Conservation (phyloP, 1,139 yeast genomes). For the Blastobotrys petasosporus region DNA sequence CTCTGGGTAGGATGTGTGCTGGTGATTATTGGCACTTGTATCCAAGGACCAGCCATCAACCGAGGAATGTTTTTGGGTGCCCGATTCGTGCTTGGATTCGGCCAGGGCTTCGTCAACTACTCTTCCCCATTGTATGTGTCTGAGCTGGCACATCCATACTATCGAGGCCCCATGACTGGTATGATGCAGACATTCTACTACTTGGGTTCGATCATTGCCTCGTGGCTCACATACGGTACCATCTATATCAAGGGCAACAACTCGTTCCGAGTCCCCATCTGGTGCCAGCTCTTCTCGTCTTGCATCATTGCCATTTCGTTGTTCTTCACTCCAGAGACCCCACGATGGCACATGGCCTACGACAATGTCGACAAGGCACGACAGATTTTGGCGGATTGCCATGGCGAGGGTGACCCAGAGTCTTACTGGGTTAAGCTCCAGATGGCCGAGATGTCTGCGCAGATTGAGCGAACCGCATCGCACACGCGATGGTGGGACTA, state of each 20-base stretch:
- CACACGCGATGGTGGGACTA: slow-evolving; percentile 14
- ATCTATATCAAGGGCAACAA: slow-evolving; percentile 5
- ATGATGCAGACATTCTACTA: slow-evolving; percentile 16
- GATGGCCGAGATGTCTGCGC: slow-evolving; percentile 22
- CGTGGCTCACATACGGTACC: slow-evolving; percentile 12
- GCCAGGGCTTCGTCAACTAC: slow-evolving; percentile 11
- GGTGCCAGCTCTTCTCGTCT: slow-evolving; percentile 32
- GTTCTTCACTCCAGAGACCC: slow-evolving; percentile 56
- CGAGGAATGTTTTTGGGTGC: slow-evolving; percentile 12
- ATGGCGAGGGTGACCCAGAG: slow-evolving; percentile 13
- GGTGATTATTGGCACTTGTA: slow-evolving; percentile 17
- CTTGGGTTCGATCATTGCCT: slow-evolving; percentile 16
- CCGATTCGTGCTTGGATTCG: slow-evolving; percentile 16
- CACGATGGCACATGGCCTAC: slow-evolving; percentile 42
- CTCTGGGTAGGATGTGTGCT: slow-evolving; percentile 17
- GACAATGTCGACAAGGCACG: slow-evolving; percentile 10
- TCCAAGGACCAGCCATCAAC: slow-evolving; percentile 14
- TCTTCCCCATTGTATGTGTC: slow-evolving; percentile 15
- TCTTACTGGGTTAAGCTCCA: slow-evolving; percentile 19
- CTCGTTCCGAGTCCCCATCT: slow-evolving; percentile 21
- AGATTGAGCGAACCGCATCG: slow-evolving; percentile 15
- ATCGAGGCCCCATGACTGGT: slow-evolving; percentile 36
- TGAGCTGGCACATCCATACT: slow-evolving; percentile 33
- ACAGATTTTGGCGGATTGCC: slow-evolving; percentile 8
- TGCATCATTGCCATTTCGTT: slow-evolving; percentile 10